These are phyloP conservation scores for Solanum hybrid DNA, from an alignment of 305 asterid species.

Conservation along the genomic window DNA sequence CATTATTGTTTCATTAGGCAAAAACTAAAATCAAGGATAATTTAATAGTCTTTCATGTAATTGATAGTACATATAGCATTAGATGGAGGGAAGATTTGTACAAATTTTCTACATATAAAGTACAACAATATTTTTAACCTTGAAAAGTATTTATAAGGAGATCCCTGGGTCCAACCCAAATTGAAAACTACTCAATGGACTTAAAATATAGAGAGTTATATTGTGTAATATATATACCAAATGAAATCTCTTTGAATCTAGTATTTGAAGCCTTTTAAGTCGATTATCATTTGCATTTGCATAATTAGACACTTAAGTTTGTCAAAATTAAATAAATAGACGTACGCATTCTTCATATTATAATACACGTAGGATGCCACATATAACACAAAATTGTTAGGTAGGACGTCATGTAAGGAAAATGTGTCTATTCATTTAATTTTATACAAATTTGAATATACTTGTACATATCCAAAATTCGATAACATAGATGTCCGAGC, in stretches of 20 bases:
- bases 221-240: neutral
- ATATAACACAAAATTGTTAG: too few species aligned
- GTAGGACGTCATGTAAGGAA: fast-evolving
- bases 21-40: neutral
- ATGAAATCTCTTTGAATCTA: neutral
- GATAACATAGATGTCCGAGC: too few species aligned
- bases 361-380: too few species aligned
- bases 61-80: neutral
- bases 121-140: neutral
- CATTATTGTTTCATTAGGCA: neutral
- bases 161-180: neutral
- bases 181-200: neutral
- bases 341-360: fast-evolving
- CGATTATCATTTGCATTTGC: too few species aligned
- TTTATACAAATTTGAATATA: too few species aligned
- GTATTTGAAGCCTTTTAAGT: neutral
- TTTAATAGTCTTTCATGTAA: neutral
- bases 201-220: too few species aligned
- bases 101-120: neutral
- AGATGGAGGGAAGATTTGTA: neutral
- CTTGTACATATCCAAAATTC: too few species aligned
- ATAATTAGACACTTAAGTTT: too few species aligned
- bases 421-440: too few species aligned
- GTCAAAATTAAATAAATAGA: too few species aligned
- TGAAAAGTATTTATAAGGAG: neutral